Evolutionary conservation across 768 basidiomycete genomes (phyloP).

Genomic region (Mycena leptocephala): DNA sequence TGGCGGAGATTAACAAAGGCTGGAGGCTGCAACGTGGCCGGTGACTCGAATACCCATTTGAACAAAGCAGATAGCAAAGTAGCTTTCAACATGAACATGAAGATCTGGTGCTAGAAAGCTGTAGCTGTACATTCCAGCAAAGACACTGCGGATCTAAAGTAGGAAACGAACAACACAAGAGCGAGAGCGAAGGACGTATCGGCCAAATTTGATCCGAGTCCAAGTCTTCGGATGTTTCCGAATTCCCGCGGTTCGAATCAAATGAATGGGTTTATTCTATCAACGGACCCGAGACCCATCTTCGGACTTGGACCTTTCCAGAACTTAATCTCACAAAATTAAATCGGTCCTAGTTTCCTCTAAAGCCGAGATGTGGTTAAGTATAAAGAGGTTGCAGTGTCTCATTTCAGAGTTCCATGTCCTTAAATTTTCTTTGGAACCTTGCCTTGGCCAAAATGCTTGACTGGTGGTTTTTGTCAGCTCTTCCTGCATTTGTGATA

Average conservation of each 20-base stretch:
- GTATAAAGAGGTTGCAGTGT: too few species aligned
- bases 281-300: not conserved
- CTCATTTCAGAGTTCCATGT: not conserved
- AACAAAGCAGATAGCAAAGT: too few species aligned
- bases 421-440: not conserved
- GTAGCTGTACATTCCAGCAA: too few species aligned
- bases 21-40: not conserved
- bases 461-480: not conserved
- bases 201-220: not conserved
- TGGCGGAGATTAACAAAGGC: slow-evolving; percentile 24
- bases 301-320: not conserved
- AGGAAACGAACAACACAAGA: not conserved
- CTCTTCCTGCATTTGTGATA: not conserved
- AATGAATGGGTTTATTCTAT: too few species aligned
- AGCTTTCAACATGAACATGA: too few species aligned
- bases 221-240: not conserved
- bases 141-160: too few species aligned
- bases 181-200: too few species aligned
- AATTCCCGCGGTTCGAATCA: not conserved
- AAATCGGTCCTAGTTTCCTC: not conserved
- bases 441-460: not conserved
- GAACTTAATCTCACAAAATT: not conserved
- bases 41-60: not conserved
- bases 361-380: not conserved
- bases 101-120: too few species aligned